Conservation (phyloP, 2,329 filamentous ascomycete genomes). For the Stachybotrys chlorohalonatus region DNA sequence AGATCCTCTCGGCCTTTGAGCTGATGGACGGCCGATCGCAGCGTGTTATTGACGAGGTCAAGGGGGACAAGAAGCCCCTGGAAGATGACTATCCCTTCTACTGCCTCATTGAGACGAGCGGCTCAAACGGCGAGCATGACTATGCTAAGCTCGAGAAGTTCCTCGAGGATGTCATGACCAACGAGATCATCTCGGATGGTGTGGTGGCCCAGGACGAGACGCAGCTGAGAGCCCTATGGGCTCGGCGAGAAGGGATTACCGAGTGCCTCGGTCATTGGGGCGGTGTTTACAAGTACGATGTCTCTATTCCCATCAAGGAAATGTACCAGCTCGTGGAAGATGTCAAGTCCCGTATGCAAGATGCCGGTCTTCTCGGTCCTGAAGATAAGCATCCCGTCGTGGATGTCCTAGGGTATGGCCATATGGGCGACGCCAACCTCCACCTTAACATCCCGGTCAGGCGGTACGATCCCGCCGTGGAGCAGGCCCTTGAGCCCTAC, state of each 20-base stretch:
- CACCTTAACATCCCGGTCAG: constrained; percentile 85
- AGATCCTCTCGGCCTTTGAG: constrained; percentile 96
- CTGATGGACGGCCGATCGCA: constrained; percentile 88
- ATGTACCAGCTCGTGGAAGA: constrained; percentile 89
- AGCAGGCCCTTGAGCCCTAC: constrained; percentile 83
- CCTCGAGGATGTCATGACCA: constrained; percentile 83
- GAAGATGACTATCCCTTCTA: constrained; percentile 87
- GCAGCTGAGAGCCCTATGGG: constrained; percentile 77
- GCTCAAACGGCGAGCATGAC: constrained; percentile 90
- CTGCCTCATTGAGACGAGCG: constrained; percentile 92
- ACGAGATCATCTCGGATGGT: constrained; percentile 79
- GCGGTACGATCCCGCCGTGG: constrained; percentile 77
- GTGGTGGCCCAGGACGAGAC: constrained; percentile 91
- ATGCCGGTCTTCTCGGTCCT: constrained; percentile 69
- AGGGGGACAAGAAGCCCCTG: constrained; percentile 69
- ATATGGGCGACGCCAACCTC: constrained; percentile 95
- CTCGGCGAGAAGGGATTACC: constrained; percentile 86
- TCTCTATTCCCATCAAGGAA: constrained; percentile 83
- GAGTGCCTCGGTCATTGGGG: constrained; percentile 85
- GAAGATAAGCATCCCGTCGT: constrained; percentile 70
- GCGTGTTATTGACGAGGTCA: constrained; percentile 63
- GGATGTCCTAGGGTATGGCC: constrained; percentile 90
- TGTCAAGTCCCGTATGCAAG: constrained; percentile 60
- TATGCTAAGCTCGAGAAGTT: constrained; percentile 83
- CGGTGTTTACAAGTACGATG: constrained; percentile 96